phyloP scores from a whole-genome alignment of 176 grass and related monocot species.

The Urochloa ruziziensis region DNA sequence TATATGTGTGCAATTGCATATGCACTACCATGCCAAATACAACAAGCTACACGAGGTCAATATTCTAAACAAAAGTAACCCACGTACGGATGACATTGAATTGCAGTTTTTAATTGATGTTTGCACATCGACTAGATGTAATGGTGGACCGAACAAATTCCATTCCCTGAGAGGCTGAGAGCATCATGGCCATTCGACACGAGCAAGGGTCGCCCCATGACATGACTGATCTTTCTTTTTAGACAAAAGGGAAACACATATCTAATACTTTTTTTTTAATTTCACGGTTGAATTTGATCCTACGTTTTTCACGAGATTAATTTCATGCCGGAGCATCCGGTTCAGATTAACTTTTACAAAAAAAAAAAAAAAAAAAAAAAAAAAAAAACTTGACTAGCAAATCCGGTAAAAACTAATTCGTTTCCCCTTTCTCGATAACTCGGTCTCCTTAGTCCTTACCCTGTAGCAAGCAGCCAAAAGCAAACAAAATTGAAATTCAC shows the following conservation, averaged over 20 bases:
- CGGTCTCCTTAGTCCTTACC: background rate
- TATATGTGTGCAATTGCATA: background rate
- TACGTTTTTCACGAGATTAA: background rate
- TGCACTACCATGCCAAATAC: background rate
- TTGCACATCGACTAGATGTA: background rate
- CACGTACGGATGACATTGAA: background rate
- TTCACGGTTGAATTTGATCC: background rate
- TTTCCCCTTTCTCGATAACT: no score
- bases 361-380: no score
- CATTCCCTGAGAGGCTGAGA: background rate
- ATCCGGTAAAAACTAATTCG: no score
- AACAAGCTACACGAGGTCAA: background rate
- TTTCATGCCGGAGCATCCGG: background rate
- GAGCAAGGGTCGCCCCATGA: background rate
- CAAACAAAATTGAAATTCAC: background rate
- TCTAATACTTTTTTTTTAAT: background rate
- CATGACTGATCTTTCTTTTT: background rate
- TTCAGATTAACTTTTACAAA: background rate
- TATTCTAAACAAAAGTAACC: background rate
- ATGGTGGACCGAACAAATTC: background rate
- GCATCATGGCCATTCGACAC: background rate
- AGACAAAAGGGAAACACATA: background rate
- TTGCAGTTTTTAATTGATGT: background rate
- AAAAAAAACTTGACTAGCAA: no score
- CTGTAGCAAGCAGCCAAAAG: no score